These are phyloP conservation scores for Primulina eburnea DNA, from an alignment of 257 asterid species.

Conservation along the genomic window DNA sequence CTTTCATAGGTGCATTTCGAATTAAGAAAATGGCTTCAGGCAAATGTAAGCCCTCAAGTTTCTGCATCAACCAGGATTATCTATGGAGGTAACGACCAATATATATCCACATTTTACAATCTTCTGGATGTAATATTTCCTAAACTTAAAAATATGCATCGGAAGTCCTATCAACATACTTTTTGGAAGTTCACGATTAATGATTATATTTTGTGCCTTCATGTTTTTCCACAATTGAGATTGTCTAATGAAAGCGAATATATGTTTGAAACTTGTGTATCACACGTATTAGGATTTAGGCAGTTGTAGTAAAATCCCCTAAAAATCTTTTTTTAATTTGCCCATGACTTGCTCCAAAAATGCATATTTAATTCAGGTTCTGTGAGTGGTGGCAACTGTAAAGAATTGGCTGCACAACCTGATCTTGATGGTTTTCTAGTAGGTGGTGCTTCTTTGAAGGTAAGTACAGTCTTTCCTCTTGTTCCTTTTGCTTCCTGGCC, in stretches of 20 bases:
- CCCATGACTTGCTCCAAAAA: not conserved
- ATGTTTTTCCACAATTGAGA: not conserved
- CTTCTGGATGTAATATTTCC: not conserved
- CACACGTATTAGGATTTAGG: not conserved
- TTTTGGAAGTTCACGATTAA: no score
- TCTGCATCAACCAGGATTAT: slow-evolving; percentile 91
- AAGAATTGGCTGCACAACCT: no score
- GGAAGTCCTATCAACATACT: not conserved
- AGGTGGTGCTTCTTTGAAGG: no score
- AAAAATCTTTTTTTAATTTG: not conserved
- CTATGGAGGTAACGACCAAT: slow-evolving; percentile 67
- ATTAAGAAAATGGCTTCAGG: slow-evolving; percentile 90
- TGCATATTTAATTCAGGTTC: slow-evolving; percentile 24
- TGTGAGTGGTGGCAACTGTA: slow-evolving; percentile 2
- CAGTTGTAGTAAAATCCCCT: not conserved
- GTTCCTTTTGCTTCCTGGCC: not conserved
- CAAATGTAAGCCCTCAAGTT: slow-evolving; percentile 62
- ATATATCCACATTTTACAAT: slow-evolving; percentile 9
- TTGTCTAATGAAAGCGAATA: not conserved
- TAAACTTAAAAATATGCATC: not conserved
- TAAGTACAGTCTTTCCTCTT: slow-evolving; percentile 12
- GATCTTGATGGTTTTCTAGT: no score
- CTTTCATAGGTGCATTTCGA: slow-evolving; percentile 69
- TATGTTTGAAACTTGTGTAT: not conserved
- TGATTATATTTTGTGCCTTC: not conserved